Conservation (phyloP, 192 early-diverging fungal genomes). For the Umbelopsis isabellina region DNA sequence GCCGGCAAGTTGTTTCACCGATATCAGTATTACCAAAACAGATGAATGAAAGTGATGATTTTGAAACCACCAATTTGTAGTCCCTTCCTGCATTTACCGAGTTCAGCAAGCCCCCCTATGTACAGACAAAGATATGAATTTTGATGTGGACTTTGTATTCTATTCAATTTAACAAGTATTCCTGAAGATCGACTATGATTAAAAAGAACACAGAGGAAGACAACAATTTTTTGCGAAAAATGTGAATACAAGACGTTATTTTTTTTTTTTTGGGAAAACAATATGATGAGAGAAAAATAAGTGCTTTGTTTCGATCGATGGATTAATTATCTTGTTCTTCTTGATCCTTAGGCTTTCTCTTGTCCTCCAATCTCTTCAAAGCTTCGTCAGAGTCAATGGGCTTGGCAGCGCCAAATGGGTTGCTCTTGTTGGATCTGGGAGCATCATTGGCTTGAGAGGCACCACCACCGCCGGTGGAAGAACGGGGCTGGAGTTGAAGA, state of each 20-base stretch:
- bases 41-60: no score
- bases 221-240: background rate
- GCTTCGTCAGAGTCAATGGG: conserved; percentile 63
- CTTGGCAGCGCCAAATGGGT: conserved; percentile 67
- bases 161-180: conserved; percentile 7
- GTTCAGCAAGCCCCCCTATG: no score
- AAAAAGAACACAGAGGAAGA: background rate
- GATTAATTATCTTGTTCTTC: conserved; percentile 4
- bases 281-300: background rate
- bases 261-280: background rate
- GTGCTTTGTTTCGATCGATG: conserved; percentile 4
- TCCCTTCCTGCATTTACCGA: no score
- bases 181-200: background rate
- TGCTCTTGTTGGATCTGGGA: conserved; percentile 43
- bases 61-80: no score
- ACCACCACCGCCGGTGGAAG: conserved; percentile 25
- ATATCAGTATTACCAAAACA: no score
- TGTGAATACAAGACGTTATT: conserved; percentile 12
- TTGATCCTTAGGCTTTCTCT: conserved; percentile 46
- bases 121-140: background rate
- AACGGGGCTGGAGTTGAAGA: conserved; percentile 58
- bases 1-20: no score
- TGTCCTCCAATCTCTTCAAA: conserved; percentile 58
- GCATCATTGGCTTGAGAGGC: conserved; percentile 19
- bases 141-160: conserved; percentile 18